These are phyloP conservation scores for Aspergillus panamensis DNA, from an alignment of 495 filamentous ascomycete species.

Conservation along the genomic window DNA sequence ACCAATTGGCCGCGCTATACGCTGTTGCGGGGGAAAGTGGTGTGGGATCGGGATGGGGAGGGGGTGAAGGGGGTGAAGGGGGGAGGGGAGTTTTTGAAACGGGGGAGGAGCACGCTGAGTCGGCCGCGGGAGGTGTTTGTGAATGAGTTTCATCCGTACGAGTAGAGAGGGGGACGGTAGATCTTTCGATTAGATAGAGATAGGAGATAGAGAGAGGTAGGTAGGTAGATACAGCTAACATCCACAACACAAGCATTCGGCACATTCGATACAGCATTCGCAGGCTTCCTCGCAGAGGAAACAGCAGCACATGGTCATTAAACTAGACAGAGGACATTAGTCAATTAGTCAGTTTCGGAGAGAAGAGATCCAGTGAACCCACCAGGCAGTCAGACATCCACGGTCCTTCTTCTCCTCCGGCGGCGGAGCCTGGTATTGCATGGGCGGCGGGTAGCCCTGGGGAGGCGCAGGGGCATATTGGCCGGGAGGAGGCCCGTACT, in stretches of 20 bases:
- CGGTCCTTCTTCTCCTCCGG: conserved; percentile 24
- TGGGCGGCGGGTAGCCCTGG: conserved; percentile 22
- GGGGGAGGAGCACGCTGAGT: conserved; percentile 15
- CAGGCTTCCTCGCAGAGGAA: conserved; percentile 28
- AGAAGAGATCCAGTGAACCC: not conserved
- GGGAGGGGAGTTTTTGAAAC: conserved; percentile 51
- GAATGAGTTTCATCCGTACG: conserved; percentile 17
- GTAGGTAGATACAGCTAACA: too few relatives aligned
- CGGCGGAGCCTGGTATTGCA: conserved; percentile 24
- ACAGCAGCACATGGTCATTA: conserved; percentile 28
- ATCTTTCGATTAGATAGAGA: not conserved
- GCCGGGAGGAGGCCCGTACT: not conserved
- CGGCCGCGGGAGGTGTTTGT: conserved; percentile 16
- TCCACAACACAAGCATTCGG: conserved; percentile 21
- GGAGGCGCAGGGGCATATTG: conserved; percentile 10
- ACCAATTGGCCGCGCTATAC: conserved; percentile 61
- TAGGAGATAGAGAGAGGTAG: not conserved
- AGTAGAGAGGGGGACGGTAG: not conserved
- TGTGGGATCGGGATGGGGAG: conserved; percentile 52
- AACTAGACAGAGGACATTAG: conserved; percentile 8
- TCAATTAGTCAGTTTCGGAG: not conserved
- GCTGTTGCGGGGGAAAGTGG: conserved; percentile 53
- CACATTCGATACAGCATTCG: conserved; percentile 24
- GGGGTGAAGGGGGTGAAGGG: conserved; percentile 47
- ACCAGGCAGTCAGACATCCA: conserved; percentile 26